These are phyloP conservation scores for Bruguiera gymnorhiza DNA, from an alignment of 345 rosid species.

Conservation along the genomic window DNA sequence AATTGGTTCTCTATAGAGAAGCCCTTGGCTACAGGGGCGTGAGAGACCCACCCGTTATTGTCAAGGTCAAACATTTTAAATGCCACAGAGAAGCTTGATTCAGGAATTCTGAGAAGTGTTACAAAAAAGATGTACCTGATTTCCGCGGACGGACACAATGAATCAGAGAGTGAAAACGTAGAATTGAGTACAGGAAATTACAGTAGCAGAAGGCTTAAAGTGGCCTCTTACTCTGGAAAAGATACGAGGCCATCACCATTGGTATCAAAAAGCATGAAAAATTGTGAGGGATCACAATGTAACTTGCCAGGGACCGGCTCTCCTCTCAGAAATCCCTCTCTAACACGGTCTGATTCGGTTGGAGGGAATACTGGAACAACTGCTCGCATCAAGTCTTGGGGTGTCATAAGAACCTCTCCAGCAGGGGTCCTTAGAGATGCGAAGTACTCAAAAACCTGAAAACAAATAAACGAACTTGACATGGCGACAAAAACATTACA, in stretches of 20 bases:
- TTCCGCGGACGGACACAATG: not conserved
- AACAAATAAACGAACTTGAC: not conserved
- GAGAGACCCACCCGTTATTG: conserved; percentile 23
- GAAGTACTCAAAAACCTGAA: conserved; percentile 28
- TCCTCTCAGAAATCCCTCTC: conserved; percentile 29
- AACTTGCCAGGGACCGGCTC: conserved; percentile 21
- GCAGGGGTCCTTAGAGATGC: conserved; percentile 19
- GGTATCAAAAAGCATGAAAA: conserved; percentile 33
- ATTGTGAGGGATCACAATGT: conserved; percentile 22
- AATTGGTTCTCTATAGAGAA: too few relatives aligned
- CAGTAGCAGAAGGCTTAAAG: not conserved
- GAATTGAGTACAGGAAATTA: too few relatives aligned
- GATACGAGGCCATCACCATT: conserved; percentile 27
- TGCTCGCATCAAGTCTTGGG: conserved; percentile 32
- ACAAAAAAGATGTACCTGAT: conserved; percentile 32
- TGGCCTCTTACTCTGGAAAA: conserved; percentile 22
- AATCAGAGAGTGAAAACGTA: not conserved
- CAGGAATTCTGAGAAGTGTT: conserved; percentile 28
- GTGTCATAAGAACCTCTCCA: conserved; percentile 29
- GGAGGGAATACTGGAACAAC: conserved; percentile 30
- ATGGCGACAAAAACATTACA: too few relatives aligned
- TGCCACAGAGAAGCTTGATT: conserved; percentile 28
- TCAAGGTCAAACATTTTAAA: conserved; percentile 32
- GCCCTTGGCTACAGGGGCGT: not conserved
- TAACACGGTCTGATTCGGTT: conserved; percentile 23